Conservation (phyloP, 306 rosid genomes). For the Prunus mira region DNA sequence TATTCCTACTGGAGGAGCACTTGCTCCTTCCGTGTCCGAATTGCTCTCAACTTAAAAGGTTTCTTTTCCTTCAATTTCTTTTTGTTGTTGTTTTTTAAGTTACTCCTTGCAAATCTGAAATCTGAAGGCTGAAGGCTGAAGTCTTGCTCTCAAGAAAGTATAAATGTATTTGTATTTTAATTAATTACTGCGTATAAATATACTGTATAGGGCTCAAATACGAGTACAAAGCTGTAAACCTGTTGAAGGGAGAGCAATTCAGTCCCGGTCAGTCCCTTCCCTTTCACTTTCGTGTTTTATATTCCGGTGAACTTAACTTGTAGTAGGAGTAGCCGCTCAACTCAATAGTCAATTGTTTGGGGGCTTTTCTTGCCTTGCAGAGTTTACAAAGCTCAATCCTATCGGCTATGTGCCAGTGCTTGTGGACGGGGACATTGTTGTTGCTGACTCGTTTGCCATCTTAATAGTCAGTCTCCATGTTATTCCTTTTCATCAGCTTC, state of each 20-base stretch:
- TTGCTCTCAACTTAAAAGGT: conserved; percentile 73
- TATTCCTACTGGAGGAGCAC: conserved; percentile 45
- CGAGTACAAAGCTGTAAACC: conserved; percentile 51
- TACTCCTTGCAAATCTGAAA: too few species aligned
- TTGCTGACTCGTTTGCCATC: conserved; percentile 75
- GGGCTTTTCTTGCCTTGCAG: conserved; percentile 26
- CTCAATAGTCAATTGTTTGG: neutral
- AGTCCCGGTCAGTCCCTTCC: conserved; percentile 41
- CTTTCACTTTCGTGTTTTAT: neutral
- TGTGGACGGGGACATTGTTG: conserved; percentile 42
- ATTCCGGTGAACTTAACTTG: neutral
- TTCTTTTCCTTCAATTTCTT: neutral
- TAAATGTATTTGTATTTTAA: neutral
- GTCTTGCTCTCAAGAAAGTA: too few species aligned
- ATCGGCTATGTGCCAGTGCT: conserved; percentile 67
- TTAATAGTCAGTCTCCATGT: conserved; percentile 38
- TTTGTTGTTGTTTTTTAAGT: too few species aligned
- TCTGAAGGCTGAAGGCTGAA: too few species aligned
- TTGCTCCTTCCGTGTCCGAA: conserved; percentile 44
- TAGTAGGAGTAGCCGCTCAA: neutral
- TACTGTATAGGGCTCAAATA: conserved; percentile 44
- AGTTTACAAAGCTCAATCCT: conserved; percentile 61
- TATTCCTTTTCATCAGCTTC: neutral
- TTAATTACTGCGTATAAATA: neutral
- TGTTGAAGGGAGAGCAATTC: conserved; percentile 53